These are phyloP conservation scores for Beauveria pseudobassiana DNA, from an alignment of 2,329 filamentous ascomycete genomes.

Conservation along the genomic window DNA sequence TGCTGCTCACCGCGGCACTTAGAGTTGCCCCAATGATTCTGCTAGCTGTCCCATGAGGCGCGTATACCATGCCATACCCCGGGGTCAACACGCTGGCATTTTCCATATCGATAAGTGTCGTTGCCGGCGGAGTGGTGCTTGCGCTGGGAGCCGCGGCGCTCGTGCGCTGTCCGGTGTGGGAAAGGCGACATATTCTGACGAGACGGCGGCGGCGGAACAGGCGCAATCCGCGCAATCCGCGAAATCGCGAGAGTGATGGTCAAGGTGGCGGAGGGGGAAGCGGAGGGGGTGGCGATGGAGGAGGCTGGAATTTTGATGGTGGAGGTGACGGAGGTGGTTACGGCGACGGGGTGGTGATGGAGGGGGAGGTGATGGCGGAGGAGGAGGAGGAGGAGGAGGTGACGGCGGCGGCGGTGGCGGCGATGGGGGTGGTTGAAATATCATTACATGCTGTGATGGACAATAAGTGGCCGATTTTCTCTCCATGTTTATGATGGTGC, in stretches of 20 bases:
- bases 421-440: not conserved
- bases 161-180: slow-evolving; percentile 1
- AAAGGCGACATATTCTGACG: not conserved
- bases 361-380: not conserved
- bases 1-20: not conserved
- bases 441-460: not conserved
- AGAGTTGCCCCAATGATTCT: slow-evolving; percentile 4
- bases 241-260: not conserved
- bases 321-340: not conserved
- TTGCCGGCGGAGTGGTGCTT: not conserved
- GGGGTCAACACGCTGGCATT: not conserved
- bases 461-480: too few relatives aligned
- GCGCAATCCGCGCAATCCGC: not conserved
- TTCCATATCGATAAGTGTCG: not conserved
- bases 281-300: not conserved
- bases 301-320: slow-evolving; percentile 5
- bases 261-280: not conserved
- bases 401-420: not conserved
- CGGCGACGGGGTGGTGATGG: not conserved
- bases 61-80: not conserved
- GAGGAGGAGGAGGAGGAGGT: not conserved
- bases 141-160: not conserved
- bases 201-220: not conserved
- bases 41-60: not conserved
- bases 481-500: not conserved